phyloP scores from a whole-genome alignment of 148 eudicot genomes.

The Talinum fruticosum region DNA sequence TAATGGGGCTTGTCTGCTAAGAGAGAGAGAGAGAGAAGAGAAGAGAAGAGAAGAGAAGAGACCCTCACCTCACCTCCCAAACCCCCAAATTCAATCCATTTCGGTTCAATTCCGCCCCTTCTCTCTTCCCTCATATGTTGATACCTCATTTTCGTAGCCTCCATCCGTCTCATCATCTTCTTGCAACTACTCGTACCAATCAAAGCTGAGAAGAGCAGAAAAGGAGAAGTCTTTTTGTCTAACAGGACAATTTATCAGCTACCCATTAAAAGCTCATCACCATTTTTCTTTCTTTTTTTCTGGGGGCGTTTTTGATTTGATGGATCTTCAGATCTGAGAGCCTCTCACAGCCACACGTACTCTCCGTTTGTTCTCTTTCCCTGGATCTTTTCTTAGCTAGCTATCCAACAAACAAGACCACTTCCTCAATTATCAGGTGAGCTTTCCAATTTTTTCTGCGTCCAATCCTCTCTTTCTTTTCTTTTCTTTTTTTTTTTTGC shows the following conservation, averaged over 20 bases:
- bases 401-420: constrained; percentile 11
- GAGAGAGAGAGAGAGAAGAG: not conserved
- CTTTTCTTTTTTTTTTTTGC: not conserved
- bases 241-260: not conserved
- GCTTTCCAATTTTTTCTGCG: constrained; percentile 20
- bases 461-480: not conserved
- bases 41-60: not conserved
- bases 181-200: constrained; percentile 19
- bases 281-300: not conserved
- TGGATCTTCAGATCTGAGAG: constrained; percentile 57
- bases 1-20: constrained; percentile 57
- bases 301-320: constrained; percentile 20
- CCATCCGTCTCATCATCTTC: constrained; percentile 26
- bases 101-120: constrained; percentile 15
- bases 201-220: not conserved
- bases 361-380: not conserved
- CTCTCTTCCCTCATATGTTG: not conserved
- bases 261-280: constrained; percentile 21
- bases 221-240: constrained; percentile 18
- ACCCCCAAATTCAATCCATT: constrained; percentile 1
- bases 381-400: constrained; percentile 21
- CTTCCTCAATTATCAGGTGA: constrained; percentile 31
- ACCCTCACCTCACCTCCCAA: constrained; percentile 28
- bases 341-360: constrained; percentile 29
- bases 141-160: constrained; percentile 23